Conservation (phyloP, 1,284 basidiomycete species). For the Rhodotorula sp. region DNA sequence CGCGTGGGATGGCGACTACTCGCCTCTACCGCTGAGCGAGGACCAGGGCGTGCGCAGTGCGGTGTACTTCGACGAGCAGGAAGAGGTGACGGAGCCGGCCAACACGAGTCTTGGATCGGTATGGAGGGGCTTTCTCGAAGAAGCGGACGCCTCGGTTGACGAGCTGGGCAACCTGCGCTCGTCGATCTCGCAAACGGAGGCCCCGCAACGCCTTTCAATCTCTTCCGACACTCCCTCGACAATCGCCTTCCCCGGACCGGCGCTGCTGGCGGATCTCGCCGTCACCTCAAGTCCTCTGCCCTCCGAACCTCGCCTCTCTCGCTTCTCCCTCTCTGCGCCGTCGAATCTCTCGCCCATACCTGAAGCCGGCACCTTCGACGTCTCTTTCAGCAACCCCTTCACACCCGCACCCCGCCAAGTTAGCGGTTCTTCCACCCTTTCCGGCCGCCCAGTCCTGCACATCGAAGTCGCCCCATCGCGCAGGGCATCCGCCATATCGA, state of each 20-base stretch:
- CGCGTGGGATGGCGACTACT: background rate
- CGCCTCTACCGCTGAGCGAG: too few relatives aligned
- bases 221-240: background rate
- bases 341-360: background rate
- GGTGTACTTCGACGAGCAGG: background rate
- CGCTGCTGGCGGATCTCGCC: background rate
- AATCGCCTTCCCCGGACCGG: background rate
- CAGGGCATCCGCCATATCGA: background rate
- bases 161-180: background rate
- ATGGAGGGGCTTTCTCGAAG: background rate
- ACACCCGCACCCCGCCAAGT: too few relatives aligned
- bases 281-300: background rate
- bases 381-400: background rate
- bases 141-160: background rate
- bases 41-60: background rate
- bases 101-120: background rate
- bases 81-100: too few relatives aligned
- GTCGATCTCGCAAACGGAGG: background rate
- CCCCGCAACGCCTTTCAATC: background rate
- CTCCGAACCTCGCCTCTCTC: background rate
- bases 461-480: background rate
- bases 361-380: background rate
- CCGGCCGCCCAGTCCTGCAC: conserved; percentile 5
- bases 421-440: background rate
- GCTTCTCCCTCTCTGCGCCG: background rate